These are phyloP conservation scores for Taphrina confusa DNA, from an alignment of 1,139 yeast species.

Conservation along the genomic window DNA sequence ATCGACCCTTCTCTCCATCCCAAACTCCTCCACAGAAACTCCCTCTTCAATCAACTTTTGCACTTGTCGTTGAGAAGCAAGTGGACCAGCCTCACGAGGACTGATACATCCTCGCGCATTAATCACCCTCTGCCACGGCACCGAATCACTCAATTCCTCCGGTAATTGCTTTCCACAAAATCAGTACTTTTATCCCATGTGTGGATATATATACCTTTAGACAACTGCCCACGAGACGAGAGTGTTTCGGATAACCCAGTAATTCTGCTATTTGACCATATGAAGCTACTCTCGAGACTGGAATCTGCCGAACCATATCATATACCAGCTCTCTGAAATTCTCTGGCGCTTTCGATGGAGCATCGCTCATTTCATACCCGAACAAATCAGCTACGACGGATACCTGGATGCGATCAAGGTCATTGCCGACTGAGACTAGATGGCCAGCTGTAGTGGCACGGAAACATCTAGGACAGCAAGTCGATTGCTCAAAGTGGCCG, in stretches of 20 bases:
- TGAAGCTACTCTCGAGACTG: slow-evolving; percentile 6
- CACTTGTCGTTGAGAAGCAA: slow-evolving; percentile 27
- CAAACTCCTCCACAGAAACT: slow-evolving; percentile 30
- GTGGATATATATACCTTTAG: slow-evolving; percentile 1
- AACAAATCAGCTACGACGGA: too few relatives aligned
- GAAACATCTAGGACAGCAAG: too few relatives aligned
- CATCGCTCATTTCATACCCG: slow-evolving; percentile 2
- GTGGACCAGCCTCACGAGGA: slow-evolving; percentile 28
- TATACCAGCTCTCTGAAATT: slow-evolving; percentile 29
- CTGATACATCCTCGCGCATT: slow-evolving; percentile 24
- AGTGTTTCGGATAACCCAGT: slow-evolving; percentile 22
- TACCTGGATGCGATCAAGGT: too few relatives aligned
- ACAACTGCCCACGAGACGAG: slow-evolving; percentile 27
- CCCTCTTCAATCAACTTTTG: slow-evolving; percentile 12
- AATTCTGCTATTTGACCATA: slow-evolving; percentile 25
- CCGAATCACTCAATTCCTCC: slow-evolving; percentile 5
- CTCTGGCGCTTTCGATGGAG: slow-evolving; percentile 18
- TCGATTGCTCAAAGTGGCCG: too few relatives aligned
- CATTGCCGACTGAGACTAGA: too few relatives aligned
- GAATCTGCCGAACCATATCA: slow-evolving; percentile 10
- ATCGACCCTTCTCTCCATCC: slow-evolving; percentile 29
- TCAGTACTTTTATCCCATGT: background rate
- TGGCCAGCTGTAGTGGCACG: too few relatives aligned
- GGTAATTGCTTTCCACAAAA: slow-evolving; percentile 4
- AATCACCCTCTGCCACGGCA: slow-evolving; percentile 31